phyloP scores from a whole-genome alignment of 2,329 filamentous ascomycete species.

The Fusarium staphyleae region DNA sequence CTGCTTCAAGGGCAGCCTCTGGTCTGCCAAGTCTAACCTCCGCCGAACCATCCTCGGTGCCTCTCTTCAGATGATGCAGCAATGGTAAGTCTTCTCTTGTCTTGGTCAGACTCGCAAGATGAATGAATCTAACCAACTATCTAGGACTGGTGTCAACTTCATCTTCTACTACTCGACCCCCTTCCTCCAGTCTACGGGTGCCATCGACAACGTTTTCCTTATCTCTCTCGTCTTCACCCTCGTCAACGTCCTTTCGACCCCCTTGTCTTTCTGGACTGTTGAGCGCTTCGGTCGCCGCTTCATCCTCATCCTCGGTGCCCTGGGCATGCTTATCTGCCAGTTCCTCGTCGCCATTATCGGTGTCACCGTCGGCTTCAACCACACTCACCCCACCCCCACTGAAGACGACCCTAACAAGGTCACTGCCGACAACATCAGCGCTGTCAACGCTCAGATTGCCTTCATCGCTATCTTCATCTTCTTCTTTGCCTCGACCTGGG shows the following conservation, averaged over 20 bases:
- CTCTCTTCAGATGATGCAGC: conserved; percentile 82
- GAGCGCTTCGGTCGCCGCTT: conserved; percentile 82
- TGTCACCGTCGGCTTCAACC: conserved; percentile 64
- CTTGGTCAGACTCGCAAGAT: not conserved
- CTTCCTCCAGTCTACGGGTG: conserved; percentile 81
- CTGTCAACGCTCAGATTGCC: conserved; percentile 70
- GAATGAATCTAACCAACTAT: conserved; percentile 13
- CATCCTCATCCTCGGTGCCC: conserved; percentile 79
- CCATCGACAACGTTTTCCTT: conserved; percentile 79
- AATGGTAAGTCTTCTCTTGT: conserved; percentile 53
- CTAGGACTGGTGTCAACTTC: conserved; percentile 87
- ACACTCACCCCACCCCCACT: conserved; percentile 55
- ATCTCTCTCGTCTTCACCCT: conserved; percentile 86
- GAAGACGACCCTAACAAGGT: conserved; percentile 44
- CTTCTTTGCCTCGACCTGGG: conserved; percentile 91
- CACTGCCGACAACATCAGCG: conserved; percentile 61
- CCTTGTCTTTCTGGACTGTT: conserved; percentile 85
- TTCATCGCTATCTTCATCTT: conserved; percentile 95
- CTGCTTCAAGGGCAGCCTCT: conserved; percentile 45
- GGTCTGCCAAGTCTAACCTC: conserved; percentile 45
- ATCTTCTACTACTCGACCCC: conserved; percentile 88
- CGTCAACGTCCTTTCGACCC: conserved; percentile 86
- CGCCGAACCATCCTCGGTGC: conserved; percentile 67
- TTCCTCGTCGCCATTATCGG: conserved; percentile 85
- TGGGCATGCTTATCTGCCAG: conserved; percentile 85